Conservation (phyloP, 2,329 filamentous ascomycete genomes). For the Aspergillus neotritici region DNA sequence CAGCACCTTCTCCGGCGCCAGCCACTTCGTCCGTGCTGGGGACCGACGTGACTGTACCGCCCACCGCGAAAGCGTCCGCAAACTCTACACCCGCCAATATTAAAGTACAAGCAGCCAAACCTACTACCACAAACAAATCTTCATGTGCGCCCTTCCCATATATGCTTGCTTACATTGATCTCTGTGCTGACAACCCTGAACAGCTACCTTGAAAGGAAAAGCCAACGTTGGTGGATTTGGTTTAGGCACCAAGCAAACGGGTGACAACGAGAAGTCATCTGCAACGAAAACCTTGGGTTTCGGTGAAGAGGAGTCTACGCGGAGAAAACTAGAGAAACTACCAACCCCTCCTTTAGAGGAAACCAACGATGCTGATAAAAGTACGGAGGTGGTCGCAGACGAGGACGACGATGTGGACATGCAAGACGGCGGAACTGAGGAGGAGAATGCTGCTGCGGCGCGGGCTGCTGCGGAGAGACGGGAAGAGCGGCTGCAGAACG, state of each 20-base stretch:
- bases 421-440: constrained; percentile 74
- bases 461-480: constrained; percentile 80
- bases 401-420: constrained; percentile 69
- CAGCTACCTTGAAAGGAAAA: constrained; percentile 58
- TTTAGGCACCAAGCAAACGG: constrained; percentile 61
- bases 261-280: constrained; percentile 60
- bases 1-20: constrained; percentile 49
- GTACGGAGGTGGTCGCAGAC: constrained; percentile 48
- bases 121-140: constrained; percentile 36
- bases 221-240: constrained; percentile 80
- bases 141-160: constrained; percentile 30
- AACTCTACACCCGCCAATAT: constrained; percentile 37
- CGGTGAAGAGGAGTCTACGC: constrained; percentile 79
- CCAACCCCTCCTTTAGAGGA: constrained; percentile 67
- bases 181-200: constrained; percentile 10
- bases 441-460: constrained; percentile 79
- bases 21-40: constrained; percentile 52
- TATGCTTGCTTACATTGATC: neutral
- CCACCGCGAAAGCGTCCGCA: constrained; percentile 41
- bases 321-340: constrained; percentile 85
- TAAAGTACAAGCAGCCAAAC: constrained; percentile 41
- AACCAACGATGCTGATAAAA: constrained; percentile 54
- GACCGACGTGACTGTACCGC: constrained; percentile 49
- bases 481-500: constrained; percentile 56
- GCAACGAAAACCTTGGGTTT: constrained; percentile 74